phyloP scores from a whole-genome alignment of 2,329 filamentous ascomycete species.

The Clonostachys rosea region DNA sequence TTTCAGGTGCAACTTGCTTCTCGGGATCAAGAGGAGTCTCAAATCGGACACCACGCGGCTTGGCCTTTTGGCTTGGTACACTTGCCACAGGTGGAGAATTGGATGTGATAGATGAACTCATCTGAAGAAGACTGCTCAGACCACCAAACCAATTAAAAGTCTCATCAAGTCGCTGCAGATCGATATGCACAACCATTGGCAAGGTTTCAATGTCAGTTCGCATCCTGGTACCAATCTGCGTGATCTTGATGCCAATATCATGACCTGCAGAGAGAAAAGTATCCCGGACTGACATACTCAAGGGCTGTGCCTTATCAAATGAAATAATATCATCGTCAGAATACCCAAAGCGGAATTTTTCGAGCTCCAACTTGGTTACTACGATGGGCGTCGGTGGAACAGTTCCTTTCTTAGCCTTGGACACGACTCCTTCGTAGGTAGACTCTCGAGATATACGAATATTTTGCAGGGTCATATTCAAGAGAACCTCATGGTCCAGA shows the following conservation, averaged over 20 bases:
- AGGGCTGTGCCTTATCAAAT: conserved; percentile 52
- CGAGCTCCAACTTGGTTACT: conserved; percentile 37
- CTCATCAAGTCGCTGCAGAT: conserved; percentile 79
- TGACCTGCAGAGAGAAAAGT: conserved; percentile 51
- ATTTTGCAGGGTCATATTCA: conserved; percentile 43
- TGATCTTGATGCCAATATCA: conserved; percentile 51
- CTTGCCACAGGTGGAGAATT: conserved; percentile 29
- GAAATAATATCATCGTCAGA: conserved; percentile 57
- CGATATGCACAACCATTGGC: conserved; percentile 70
- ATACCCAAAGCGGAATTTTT: conserved; percentile 60
- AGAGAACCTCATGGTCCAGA: conserved; percentile 43
- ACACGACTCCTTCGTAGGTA: conserved; percentile 3
- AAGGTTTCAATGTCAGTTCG: conserved; percentile 68
- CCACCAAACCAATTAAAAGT: conserved; percentile 87
- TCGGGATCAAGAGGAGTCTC: conserved; percentile 46
- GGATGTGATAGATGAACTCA: conserved; percentile 79
- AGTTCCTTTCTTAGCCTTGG: conserved; percentile 15
- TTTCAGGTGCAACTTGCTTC: conserved; percentile 38
- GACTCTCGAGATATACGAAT: conserved; percentile 21
- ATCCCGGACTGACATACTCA: conserved; percentile 56
- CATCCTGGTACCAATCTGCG: conserved; percentile 34
- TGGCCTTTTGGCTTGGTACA: conserved; percentile 25
- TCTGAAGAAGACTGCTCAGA: conserved; percentile 82
- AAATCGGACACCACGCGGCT: conserved; percentile 53
- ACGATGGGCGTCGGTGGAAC: too few relatives aligned